Evolutionary conservation across 208 protist genomes (phyloP).

Genomic region (Wallacemonas sp.): DNA sequence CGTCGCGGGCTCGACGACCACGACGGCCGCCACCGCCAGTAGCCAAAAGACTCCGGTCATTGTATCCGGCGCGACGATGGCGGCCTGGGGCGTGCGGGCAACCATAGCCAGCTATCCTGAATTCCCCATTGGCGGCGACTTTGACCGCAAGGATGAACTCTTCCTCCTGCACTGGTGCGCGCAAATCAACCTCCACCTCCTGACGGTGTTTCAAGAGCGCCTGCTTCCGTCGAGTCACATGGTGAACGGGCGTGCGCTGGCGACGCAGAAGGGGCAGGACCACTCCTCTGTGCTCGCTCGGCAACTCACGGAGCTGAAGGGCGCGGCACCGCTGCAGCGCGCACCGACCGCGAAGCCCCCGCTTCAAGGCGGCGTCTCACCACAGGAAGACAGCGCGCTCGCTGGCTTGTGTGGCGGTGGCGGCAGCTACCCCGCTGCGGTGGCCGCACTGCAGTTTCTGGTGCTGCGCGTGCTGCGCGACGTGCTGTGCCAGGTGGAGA

Average conservation of each 20-base stretch:
- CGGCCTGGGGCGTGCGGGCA: constrained; percentile 37
- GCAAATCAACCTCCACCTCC: constrained; percentile 75
- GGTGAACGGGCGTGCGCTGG: constrained; percentile 53
- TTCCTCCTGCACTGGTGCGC: constrained; percentile 84
- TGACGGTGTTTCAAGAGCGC: constrained; percentile 79
- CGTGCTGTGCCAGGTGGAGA: constrained; percentile 59
- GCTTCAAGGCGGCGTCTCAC: constrained; percentile 56
- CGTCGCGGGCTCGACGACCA: neutral
- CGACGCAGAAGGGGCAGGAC: constrained; percentile 12
- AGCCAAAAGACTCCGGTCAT: neutral
- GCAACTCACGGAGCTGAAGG: constrained; percentile 7
- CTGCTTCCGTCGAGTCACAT: constrained; percentile 69
- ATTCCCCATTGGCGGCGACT: constrained; percentile 45
- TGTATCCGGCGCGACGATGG: constrained; percentile 9
- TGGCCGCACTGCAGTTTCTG: constrained; percentile 76
- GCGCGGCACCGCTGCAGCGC: constrained; percentile 21
- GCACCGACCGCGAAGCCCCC: constrained; percentile 11
- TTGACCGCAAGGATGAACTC: constrained; percentile 69
- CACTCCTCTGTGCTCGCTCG: neutral
- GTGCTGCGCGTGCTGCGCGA: constrained; percentile 75
- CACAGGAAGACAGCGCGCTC: constrained; percentile 66
- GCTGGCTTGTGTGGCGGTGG: constrained; percentile 61
- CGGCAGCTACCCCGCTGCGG: constrained; percentile 72
- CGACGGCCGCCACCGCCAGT: neutral
- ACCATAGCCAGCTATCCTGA: constrained; percentile 44